These are phyloP conservation scores for Aspergillus fumigatiaffinis DNA, from an alignment of 2,329 filamentous ascomycete genomes.

Conservation along the genomic window DNA sequence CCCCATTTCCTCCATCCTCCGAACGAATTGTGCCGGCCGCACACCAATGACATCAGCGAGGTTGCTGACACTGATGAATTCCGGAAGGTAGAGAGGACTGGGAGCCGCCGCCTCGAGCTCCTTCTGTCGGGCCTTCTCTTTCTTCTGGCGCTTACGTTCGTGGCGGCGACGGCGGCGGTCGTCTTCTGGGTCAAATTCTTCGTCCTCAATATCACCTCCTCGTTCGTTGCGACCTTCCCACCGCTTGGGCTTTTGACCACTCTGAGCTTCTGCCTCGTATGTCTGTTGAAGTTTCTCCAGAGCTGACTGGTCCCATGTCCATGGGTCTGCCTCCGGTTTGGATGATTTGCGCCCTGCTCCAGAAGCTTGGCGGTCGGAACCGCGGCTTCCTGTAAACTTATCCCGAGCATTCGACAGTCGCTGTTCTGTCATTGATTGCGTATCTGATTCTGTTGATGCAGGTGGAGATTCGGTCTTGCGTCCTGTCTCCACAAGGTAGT, in stretches of 20 bases:
- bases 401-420: not conserved
- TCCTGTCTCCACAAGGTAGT: not conserved
- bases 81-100: slow-evolving; percentile 71
- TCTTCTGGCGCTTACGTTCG: slow-evolving; percentile 36
- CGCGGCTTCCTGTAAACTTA: not conserved
- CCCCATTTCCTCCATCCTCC: slow-evolving; percentile 75
- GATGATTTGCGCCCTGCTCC: slow-evolving; percentile 4
- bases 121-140: slow-evolving; percentile 41
- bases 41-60: slow-evolving; percentile 72
- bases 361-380: not conserved
- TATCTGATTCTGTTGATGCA: not conserved
- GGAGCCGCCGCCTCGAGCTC: slow-evolving; percentile 37
- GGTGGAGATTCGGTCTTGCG: not conserved
- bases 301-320: slow-evolving; percentile 30
- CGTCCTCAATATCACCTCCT: slow-evolving; percentile 25
- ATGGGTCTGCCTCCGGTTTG: slow-evolving; percentile 14
- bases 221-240: slow-evolving; percentile 21
- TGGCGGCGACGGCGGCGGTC: slow-evolving; percentile 30
- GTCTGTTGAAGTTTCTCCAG: slow-evolving; percentile 19
- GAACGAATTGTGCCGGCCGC: slow-evolving; percentile 65
- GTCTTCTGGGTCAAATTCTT: slow-evolving; percentile 35
- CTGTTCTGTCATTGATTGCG: not conserved
- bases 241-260: slow-evolving; percentile 21
- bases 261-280: slow-evolving; percentile 5
- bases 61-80: slow-evolving; percentile 85